Evolutionary conservation across 2,329 filamentous ascomycete genomes (phyloP).

Genomic region (Helotiales sp.): DNA sequence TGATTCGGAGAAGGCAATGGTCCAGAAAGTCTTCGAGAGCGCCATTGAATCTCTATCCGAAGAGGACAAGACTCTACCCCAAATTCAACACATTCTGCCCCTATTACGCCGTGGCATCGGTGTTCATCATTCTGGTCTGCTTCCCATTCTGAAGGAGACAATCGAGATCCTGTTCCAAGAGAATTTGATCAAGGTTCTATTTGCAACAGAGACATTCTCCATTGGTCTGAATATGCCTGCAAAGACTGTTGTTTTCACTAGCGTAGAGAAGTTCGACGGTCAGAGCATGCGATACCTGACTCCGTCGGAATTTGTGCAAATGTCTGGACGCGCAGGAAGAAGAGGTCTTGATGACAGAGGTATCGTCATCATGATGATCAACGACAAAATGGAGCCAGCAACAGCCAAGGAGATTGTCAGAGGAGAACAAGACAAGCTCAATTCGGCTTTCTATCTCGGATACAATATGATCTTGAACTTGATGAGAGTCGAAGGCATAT

Average conservation of each 20-base stretch:
- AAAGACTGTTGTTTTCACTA: slow-evolving; percentile 98
- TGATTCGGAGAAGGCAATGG: slow-evolving; percentile 92
- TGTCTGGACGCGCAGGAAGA: slow-evolving; percentile 96
- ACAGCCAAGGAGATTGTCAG: slow-evolving; percentile 95
- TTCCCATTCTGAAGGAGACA: slow-evolving; percentile 96
- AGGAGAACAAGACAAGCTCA: slow-evolving; percentile 94
- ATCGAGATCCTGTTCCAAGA: slow-evolving; percentile 99
- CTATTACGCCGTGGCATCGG: slow-evolving; percentile 90
- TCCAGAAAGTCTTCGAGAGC: slow-evolving; percentile 89
- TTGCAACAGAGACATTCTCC: slow-evolving; percentile 98
- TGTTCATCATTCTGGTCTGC: slow-evolving; percentile 92
- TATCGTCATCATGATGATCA: slow-evolving; percentile 99
- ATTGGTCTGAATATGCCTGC: slow-evolving; percentile 99
- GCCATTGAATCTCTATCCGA: slow-evolving; percentile 92
- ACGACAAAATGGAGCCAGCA: slow-evolving; percentile 92
- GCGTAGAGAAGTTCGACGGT: slow-evolving; percentile 94
- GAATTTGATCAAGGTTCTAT: slow-evolving; percentile 95
- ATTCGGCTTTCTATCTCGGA: slow-evolving; percentile 95
- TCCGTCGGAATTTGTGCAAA: slow-evolving; percentile 96
- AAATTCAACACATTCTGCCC: slow-evolving; percentile 89
- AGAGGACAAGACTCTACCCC: slow-evolving; percentile 84
- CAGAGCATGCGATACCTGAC: slow-evolving; percentile 80
- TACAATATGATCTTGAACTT: slow-evolving; percentile 99
- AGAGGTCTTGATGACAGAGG: slow-evolving; percentile 96
- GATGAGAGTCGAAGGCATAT: slow-evolving; percentile 97